Conservation (phyloP, 768 basidiomycete species). For the Leccinum rimulosum region DNA sequence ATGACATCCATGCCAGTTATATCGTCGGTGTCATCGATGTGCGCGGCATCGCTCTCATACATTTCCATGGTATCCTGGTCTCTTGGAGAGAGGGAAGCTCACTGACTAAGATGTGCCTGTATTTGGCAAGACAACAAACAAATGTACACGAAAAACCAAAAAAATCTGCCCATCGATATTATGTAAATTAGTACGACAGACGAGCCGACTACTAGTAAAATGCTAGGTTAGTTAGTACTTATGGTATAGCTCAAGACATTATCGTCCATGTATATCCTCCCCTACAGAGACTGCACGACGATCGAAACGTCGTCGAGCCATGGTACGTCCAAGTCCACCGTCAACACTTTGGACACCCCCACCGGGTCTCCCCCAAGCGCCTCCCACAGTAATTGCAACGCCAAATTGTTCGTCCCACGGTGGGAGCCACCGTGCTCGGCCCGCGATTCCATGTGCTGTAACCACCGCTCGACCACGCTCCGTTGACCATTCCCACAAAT, state of each 20-base stretch:
- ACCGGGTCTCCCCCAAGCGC: conserved; percentile 55
- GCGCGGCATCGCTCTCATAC: conserved; percentile 8
- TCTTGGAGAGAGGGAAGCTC: conserved; percentile 1
- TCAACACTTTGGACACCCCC: conserved; percentile 56
- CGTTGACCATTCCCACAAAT: conserved; percentile 51
- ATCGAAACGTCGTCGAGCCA: conserved; percentile 73
- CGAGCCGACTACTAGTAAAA: background rate
- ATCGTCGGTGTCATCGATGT: conserved; percentile 16
- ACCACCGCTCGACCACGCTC: conserved; percentile 52
- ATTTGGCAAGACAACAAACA: conserved; percentile 10
- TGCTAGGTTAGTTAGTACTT: conserved; percentile 4
- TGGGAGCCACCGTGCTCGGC: conserved; percentile 11
- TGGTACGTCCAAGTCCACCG: conserved; percentile 59
- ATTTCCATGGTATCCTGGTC: conserved; percentile 24
- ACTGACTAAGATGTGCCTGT: conserved; percentile 9
- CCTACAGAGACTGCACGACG: conserved; percentile 55
- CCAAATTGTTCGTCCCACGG: conserved; percentile 42
- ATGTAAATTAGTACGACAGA: background rate
- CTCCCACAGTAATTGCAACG: conserved; percentile 53
- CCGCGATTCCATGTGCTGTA: conserved; percentile 39
- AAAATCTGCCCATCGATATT: background rate
- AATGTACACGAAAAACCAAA: background rate
- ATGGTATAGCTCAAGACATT: background rate
- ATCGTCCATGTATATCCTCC: background rate
- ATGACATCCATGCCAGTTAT: conserved; percentile 19